These are phyloP conservation scores for Persicaria maculosa DNA, from an alignment of 148 eudicot species.

Conservation along the genomic window DNA sequence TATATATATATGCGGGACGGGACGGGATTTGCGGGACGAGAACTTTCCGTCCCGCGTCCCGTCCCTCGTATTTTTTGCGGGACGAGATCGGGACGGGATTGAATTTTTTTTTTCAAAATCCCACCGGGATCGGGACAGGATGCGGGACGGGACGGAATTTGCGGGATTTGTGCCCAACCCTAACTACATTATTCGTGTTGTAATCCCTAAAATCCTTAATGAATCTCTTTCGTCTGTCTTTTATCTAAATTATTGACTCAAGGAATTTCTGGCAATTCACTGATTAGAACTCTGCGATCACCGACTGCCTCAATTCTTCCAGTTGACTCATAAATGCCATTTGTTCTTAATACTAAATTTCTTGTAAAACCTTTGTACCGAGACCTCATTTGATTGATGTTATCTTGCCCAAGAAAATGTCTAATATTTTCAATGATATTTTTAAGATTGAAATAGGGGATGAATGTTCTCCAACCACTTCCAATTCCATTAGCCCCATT, in stretches of 20 bases:
- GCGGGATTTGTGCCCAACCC: no score
- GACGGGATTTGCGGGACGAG: no score
- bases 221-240: constrained; percentile 38
- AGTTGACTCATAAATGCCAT: constrained; percentile 37
- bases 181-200: constrained; percentile 39
- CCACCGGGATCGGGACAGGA: no score
- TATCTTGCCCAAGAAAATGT: constrained; percentile 49
- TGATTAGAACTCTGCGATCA: constrained; percentile 45
- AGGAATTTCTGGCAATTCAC: constrained; percentile 82
- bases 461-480: constrained; percentile 89
- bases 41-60: no score
- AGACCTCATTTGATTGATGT: constrained; percentile 73
- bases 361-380: constrained; percentile 88
- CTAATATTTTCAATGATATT: constrained; percentile 69
- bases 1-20: no score
- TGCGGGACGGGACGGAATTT: no score
- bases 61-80: no score
- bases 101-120: no score
- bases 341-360: not conserved
- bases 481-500: constrained; percentile 99
- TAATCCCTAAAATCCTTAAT: constrained; percentile 34
- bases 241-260: constrained; percentile 32
- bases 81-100: no score
- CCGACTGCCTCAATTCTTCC: constrained; percentile 61
- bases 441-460: constrained; percentile 79